Base-by-base conservation (phyloP, 306 rosid genomes). In the Dicorynia guianensis region DNA sequence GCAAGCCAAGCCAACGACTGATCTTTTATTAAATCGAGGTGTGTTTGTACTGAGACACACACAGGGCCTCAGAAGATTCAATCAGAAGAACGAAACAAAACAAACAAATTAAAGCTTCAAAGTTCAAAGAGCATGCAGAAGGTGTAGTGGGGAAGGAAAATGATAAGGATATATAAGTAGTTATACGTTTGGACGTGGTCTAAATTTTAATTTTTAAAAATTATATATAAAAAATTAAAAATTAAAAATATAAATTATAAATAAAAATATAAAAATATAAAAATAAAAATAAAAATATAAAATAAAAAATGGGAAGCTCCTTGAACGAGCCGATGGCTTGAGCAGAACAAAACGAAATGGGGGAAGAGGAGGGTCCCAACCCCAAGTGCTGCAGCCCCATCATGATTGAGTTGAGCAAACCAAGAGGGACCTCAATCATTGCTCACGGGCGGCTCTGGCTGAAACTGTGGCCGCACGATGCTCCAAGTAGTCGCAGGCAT, bases 351-450 rank as follows among this genome's bases (percentile, higher is more conserved):
- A 8, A n/a, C 7, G 49, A 11, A 17, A 52, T 4, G 17, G 8
- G 7, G 6, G 13, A 42, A 12, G 11, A 63, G 50, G 10, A 3
- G 62, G 49, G 46, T 52, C 64, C 63, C 55, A 3, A n/a, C 1
- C 8, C 19, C 59, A 13, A 68, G 64, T 36, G 8, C 30, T 71
- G 36, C 43, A 4, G 34, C 2, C 25, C 55, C 57, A 80, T 52
- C 36, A 72, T 78, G 74, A 57, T 65, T 44, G 78, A 54, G 59
- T 50, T 78, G 87, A 58, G 89, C 87, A 79, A 78, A 82, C 85
- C 83, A 67, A 69, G 74, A 20, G 77, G 46, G 48, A 63, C 30
- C 40, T 78, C 83, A 87, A 84, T 89, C 80, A 87, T 85, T 87
- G 86, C 76, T 64, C 89, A 84, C 79, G 69, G 73, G 74, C 82